Conservation (phyloP, 805 yeast genomes). For the Lipomyces starkeyi region DNA sequence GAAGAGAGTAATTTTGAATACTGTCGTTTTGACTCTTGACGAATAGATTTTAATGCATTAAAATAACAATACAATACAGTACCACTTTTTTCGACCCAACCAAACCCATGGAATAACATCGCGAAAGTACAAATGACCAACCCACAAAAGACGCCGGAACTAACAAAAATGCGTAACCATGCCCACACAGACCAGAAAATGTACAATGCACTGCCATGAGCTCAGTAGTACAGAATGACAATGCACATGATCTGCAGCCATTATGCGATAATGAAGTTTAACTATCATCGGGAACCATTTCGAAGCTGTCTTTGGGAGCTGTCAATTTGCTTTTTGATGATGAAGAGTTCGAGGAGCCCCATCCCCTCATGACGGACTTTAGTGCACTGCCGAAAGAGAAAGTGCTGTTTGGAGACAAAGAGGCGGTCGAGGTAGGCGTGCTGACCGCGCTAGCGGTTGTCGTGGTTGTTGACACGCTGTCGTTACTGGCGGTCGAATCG, state of each 20-base stretch:
- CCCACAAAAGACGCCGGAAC: not conserved
- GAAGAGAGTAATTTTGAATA: not conserved
- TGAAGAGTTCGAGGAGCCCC: not conserved
- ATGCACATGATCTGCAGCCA: not conserved
- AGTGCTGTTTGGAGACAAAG: too few species aligned
- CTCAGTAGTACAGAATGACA: not conserved
- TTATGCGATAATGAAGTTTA: not conserved
- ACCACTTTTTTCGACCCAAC: not conserved
- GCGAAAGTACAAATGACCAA: not conserved
- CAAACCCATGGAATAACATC: not conserved
- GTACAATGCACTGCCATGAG: not conserved
- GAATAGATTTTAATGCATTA: not conserved
- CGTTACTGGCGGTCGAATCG: conserved; percentile 12
- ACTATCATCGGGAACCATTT: conserved; percentile 8
- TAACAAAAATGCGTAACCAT: not conserved
- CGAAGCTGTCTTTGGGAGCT: not conserved
- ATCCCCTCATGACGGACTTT: not conserved
- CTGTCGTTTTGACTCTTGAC: not conserved
- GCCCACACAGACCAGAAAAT: not conserved
- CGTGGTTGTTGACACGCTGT: not conserved
- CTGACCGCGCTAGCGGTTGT: conserved; percentile 2
- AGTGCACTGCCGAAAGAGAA: not conserved
- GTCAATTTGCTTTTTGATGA: not conserved
- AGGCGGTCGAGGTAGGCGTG: not conserved
- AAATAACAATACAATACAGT: not conserved